These are phyloP conservation scores for Luffa aegyptiaca DNA, from an alignment of 306 rosid species.

Conservation along the genomic window DNA sequence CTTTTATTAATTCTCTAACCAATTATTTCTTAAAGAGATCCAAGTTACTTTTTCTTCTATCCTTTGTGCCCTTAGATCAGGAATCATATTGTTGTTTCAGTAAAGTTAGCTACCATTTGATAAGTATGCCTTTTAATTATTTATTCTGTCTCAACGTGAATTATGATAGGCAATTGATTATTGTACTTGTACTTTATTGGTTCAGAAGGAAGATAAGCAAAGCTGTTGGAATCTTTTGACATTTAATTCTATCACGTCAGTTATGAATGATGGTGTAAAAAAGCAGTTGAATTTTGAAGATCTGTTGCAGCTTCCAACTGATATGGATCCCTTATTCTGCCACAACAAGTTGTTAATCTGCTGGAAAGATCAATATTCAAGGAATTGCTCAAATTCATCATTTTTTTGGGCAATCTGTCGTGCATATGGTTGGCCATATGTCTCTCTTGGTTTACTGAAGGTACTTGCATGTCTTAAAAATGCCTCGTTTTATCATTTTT, in stretches of 20 bases:
- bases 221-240: constrained; percentile 58
- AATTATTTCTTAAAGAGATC: neutral
- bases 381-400: constrained; percentile 42
- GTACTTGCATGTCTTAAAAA: constrained; percentile 25
- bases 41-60: neutral
- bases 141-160: constrained; percentile 8
- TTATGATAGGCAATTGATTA: constrained; percentile 13
- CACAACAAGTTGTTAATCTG: constrained; percentile 42
- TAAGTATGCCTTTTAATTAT: neutral
- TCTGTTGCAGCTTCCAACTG: constrained; percentile 60
- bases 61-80: neutral
- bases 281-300: constrained; percentile 76
- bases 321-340: constrained; percentile 62
- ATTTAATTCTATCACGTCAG: constrained; percentile 63
- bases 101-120: neutral
- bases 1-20: neutral
- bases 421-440: constrained; percentile 95
- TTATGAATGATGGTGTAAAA: constrained; percentile 55
- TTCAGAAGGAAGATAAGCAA: constrained; percentile 34
- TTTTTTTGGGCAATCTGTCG: constrained; percentile 62
- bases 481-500: constrained; percentile 11
- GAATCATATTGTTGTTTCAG: neutral
- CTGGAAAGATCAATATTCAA: constrained; percentile 55
- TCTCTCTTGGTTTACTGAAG: constrained; percentile 74
- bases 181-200: constrained; percentile 14